Conservation (phyloP, 225 moss, liverwort and hornwort genomes). For the Polytrichum commune region DNA sequence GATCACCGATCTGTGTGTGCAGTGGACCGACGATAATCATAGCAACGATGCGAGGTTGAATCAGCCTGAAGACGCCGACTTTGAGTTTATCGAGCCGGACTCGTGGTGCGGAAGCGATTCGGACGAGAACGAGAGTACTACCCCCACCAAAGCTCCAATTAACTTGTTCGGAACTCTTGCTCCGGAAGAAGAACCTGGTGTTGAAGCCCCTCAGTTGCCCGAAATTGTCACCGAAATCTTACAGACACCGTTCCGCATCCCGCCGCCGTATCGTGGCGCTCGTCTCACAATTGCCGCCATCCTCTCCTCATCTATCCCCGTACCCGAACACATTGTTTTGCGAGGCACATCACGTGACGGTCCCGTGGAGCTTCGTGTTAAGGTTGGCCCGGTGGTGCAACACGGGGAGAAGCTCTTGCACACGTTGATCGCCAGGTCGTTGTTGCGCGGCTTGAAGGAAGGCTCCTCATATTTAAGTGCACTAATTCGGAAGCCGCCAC, state of each 20-base stretch:
- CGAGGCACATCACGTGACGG: constrained; percentile 38
- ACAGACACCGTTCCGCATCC: constrained; percentile 51
- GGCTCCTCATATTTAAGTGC: constrained; percentile 29
- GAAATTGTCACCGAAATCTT: constrained; percentile 24
- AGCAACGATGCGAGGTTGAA: not conserved
- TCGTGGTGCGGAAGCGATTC: not conserved
- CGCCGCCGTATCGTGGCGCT: constrained; percentile 33
- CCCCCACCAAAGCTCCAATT: constrained; percentile 7
- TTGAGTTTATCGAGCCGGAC: constrained; percentile 29
- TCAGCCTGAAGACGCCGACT: constrained; percentile 14
- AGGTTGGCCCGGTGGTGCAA: constrained; percentile 8
- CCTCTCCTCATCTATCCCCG: constrained; percentile 14
- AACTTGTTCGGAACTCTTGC: constrained; percentile 14
- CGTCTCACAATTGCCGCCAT: constrained; percentile 41
- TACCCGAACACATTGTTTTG: constrained; percentile 23
- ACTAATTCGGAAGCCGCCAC: constrained; percentile 8
- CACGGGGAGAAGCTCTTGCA: constrained; percentile 32
- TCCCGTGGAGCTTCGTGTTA: constrained; percentile 38
- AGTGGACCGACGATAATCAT: constrained; percentile 16
- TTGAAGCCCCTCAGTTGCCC: constrained; percentile 17
- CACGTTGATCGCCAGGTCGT: constrained; percentile 37
- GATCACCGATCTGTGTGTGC: constrained; percentile 29
- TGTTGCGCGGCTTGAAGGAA: constrained; percentile 54
- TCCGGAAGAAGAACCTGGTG: constrained; percentile 14
- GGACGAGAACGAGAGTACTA: not conserved